phyloP scores from a whole-genome alignment of 208 protist genomes.

The Lotmaria passim region DNA sequence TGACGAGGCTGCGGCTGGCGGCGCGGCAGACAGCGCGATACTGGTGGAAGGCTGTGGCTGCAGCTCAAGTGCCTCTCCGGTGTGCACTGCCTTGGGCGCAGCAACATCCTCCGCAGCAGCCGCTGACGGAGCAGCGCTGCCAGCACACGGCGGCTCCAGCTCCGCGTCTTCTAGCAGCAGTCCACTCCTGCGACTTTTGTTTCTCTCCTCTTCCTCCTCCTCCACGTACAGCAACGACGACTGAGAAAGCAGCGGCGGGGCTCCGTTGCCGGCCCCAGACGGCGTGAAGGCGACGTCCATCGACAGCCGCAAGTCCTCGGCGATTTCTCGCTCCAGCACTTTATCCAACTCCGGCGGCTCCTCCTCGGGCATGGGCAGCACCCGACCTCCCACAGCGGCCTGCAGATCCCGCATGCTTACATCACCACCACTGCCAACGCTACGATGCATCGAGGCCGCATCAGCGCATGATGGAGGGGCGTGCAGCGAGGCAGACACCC shows the following conservation, averaged over 20 bases:
- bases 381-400: not conserved
- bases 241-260: slow-evolving; percentile 27
- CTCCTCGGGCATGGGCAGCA: not conserved
- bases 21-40: no score
- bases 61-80: no score
- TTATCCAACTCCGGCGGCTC: slow-evolving; percentile 31
- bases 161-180: not conserved
- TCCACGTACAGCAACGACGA: slow-evolving; percentile 33
- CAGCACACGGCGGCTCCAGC: not conserved
- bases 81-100: no score
- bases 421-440: not conserved
- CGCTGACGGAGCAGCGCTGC: no score
- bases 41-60: no score
- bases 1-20: no score
- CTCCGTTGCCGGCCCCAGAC: slow-evolving; percentile 23
- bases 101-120: no score
- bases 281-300: slow-evolving; percentile 67
- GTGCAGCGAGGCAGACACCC: no score
- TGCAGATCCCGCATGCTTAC: not conserved
- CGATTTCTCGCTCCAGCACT: slow-evolving; percentile 49
- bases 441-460: no score
- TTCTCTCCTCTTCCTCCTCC: slow-evolving; percentile 10
- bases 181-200: not conserved
- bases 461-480: no score
- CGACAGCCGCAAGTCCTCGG: slow-evolving; percentile 76